phyloP scores from a whole-genome alignment of 352 stramenopile genomes.

The Globisporangium lucens region DNA sequence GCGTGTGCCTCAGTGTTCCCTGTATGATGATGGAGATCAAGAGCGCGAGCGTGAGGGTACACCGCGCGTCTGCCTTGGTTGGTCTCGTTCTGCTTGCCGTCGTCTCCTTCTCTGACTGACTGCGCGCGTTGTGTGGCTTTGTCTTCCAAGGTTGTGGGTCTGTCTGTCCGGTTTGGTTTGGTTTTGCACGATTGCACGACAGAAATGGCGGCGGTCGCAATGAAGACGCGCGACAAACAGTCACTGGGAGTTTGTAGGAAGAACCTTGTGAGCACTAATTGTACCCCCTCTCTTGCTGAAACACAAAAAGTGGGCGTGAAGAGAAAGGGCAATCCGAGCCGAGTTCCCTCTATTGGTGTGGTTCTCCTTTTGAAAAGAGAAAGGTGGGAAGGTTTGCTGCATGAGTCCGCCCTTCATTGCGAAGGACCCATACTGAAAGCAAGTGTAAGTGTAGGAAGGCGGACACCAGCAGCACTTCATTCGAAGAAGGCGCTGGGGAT shows the following conservation, averaged over 20 bases:
- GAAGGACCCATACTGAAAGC: not conserved
- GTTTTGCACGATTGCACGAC: conserved; percentile 6
- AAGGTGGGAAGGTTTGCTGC: conserved; percentile 1
- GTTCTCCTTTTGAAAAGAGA: not conserved
- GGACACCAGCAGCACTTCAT: not conserved
- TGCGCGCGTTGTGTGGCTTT: not conserved
- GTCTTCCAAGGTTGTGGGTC: not conserved
- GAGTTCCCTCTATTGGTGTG: not conserved
- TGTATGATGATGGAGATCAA: not conserved
- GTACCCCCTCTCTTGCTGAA: conserved; percentile 6
- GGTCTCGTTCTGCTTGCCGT: not conserved
- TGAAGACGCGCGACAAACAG: not conserved
- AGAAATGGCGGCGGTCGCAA: not conserved
- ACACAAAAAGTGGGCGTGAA: not conserved
- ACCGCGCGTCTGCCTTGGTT: not conserved
- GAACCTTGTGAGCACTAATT: not conserved
- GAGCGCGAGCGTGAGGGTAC: not conserved
- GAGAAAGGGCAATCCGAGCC: not conserved
- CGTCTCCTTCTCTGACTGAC: not conserved
- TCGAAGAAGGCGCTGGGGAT: not conserved
- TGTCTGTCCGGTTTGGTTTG: conserved; percentile 3
- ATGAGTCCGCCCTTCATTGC: not conserved
- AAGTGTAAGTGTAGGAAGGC: not conserved
- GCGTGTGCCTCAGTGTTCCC: not conserved
- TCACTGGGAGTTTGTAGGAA: conserved; percentile 7